These are phyloP conservation scores for Inonotus obliquus DNA, from an alignment of 1,284 basidiomycete species.

Conservation along the genomic window DNA sequence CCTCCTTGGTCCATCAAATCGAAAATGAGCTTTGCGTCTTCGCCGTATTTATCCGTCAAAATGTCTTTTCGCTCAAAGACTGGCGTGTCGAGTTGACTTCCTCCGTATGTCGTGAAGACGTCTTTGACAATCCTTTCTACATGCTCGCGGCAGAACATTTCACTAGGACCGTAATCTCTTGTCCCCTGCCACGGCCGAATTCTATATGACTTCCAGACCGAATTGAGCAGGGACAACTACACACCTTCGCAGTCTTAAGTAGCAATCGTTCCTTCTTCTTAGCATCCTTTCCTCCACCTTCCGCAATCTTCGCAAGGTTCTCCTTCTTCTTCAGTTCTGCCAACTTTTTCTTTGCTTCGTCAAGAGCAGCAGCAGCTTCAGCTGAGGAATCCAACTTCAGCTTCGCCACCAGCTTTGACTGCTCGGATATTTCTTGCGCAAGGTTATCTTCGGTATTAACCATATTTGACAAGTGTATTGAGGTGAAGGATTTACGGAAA, in stretches of 20 bases:
- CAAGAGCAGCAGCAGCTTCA: conserved; percentile 35
- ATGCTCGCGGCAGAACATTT: conserved; percentile 89
- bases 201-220: background rate
- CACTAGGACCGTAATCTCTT: conserved; percentile 91
- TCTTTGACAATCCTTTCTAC: conserved; percentile 89
- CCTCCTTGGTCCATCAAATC: conserved; percentile 99
- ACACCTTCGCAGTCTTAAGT: conserved; percentile 79
- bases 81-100: conserved; percentile 92
- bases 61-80: conserved; percentile 98
- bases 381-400: conserved; percentile 53
- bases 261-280: conserved; percentile 66
- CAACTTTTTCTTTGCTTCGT: conserved; percentile 63
- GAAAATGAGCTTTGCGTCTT: conserved; percentile 97
- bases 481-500: background rate
- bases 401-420: conserved; percentile 52
- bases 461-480: conserved; percentile 2
- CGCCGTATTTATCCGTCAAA: conserved; percentile 93
- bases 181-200: conserved; percentile 65
- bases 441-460: conserved; percentile 11
- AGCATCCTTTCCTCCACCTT: conserved; percentile 30
- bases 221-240: conserved; percentile 23
- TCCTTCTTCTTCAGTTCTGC: conserved; percentile 62
- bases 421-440: conserved; percentile 43
- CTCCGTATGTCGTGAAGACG: conserved; percentile 88
- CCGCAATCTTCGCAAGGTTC: conserved; percentile 40